These are phyloP conservation scores for Acer yangbiense DNA, from an alignment of 345 rosid genomes.

Conservation along the genomic window DNA sequence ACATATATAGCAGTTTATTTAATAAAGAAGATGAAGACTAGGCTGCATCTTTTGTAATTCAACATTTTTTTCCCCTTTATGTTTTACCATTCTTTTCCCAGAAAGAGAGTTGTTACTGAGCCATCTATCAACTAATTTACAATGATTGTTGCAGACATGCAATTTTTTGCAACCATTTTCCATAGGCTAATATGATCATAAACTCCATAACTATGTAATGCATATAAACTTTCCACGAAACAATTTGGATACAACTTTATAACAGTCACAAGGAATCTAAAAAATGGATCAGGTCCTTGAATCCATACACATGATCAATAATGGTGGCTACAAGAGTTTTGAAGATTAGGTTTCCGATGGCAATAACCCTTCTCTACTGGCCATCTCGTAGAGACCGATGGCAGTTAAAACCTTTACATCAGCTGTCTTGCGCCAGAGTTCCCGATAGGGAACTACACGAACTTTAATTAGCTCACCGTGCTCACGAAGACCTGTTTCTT, in stretches of 20 bases:
- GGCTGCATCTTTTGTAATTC: not conserved
- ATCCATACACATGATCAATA: not conserved
- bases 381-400: conserved; percentile 82
- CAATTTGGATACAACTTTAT: not conserved
- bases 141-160: not conserved
- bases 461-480: conserved; percentile 87
- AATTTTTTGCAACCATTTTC: not conserved
- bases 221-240: not conserved
- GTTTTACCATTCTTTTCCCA: not conserved
- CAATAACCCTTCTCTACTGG: conserved; percentile 56
- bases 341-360: conserved; percentile 30
- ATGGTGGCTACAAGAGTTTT: too few species aligned
- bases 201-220: not conserved
- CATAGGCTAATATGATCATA: not conserved
- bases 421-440: conserved; percentile 78
- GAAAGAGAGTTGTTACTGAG: too few species aligned
- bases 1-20: too few species aligned
- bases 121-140: too few species aligned
- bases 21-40: not conserved
- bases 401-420: conserved; percentile 77
- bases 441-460: conserved; percentile 54
- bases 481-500: conserved; percentile 71
- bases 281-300: not conserved
- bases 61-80: too few species aligned
- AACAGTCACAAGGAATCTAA: not conserved